Evolutionary conservation across 163 green algal species (phyloP).

Genomic region (Coccomyxa subellipsoidea): DNA sequence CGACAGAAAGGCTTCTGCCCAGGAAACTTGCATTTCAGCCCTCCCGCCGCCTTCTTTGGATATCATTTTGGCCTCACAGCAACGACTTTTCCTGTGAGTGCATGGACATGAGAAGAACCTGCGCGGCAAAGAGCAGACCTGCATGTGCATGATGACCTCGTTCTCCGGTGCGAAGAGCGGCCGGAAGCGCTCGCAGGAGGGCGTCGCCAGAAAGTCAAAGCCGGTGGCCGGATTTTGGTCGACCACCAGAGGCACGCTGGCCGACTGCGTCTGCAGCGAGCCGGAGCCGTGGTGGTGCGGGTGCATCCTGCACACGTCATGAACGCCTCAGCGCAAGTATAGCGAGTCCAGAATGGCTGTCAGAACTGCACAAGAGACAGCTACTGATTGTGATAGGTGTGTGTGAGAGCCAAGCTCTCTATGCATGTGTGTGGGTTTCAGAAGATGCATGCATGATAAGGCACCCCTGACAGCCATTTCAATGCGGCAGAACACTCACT

Average conservation of each 20-base stretch:
- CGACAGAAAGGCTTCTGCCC: background rate
- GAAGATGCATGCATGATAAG: too few species aligned
- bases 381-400: too few species aligned
- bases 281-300: conserved; percentile 25
- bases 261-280: conserved; percentile 4
- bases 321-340: background rate
- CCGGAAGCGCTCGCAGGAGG: conserved; percentile 10
- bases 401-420: too few species aligned
- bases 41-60: too few species aligned
- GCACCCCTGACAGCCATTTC: too few species aligned
- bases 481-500: too few species aligned
- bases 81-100: too few species aligned
- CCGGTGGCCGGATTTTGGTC: conserved; percentile 11
- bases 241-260: conserved; percentile 15
- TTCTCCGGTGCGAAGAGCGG: background rate
- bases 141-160: conserved; percentile 19
- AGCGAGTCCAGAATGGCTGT: background rate
- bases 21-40: too few species aligned
- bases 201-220: conserved; percentile 16
- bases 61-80: too few species aligned
- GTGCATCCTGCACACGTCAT: conserved; percentile 15
- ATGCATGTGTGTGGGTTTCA: background rate
- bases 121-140: background rate
- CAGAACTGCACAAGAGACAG: background rate
- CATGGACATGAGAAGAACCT: too few species aligned